phyloP scores from a whole-genome alignment of 2,329 filamentous ascomycete genomes.

The Pseudogymnoascus sp. region DNA sequence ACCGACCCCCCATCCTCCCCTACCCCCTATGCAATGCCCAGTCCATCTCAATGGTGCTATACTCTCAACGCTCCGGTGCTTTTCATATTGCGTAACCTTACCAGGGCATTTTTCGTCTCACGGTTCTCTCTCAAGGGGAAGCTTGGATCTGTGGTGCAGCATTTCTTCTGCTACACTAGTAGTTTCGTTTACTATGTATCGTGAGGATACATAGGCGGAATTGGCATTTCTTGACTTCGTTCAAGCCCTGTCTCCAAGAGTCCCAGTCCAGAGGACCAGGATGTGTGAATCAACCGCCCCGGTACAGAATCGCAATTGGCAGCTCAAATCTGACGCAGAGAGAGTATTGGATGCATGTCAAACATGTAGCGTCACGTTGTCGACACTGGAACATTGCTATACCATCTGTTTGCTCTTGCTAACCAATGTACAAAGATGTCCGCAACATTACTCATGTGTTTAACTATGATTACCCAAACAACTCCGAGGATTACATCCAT shows the following conservation, averaged over 20 bases:
- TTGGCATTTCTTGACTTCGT: conserved; percentile 71
- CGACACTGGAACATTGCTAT: conserved; percentile 57
- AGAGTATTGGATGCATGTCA: conserved; percentile 33
- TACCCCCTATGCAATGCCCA: conserved; percentile 44
- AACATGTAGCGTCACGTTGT: conserved; percentile 29
- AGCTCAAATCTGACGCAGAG: conserved; percentile 30
- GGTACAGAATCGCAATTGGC: conserved; percentile 39
- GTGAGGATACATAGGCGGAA: conserved; percentile 66
- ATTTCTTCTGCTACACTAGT: conserved; percentile 61
- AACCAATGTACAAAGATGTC: conserved; percentile 90
- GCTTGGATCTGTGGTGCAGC: conserved; percentile 79
- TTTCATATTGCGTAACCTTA: conserved; percentile 83
- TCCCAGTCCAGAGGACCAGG: conserved; percentile 51
- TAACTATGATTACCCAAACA: conserved; percentile 99
- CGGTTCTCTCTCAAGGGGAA: conserved; percentile 74
- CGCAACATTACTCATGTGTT: conserved; percentile 99
- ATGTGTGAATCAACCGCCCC: conserved; percentile 46
- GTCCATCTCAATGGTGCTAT: conserved; percentile 64
- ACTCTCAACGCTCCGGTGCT: conserved; percentile 86
- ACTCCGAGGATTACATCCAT: conserved; percentile 97
- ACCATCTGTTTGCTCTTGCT: conserved; percentile 57
- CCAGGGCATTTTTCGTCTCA: conserved; percentile 80
- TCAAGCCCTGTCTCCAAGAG: conserved; percentile 69
- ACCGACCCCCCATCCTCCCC: conserved; percentile 18
- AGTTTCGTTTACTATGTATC: conserved; percentile 65